Percentiles rank a stretch among this genome's conserved stretches.
Conservation (phyloP, 2,329 filamentous ascomycete species). For the Talaromyces sp. region DNA sequence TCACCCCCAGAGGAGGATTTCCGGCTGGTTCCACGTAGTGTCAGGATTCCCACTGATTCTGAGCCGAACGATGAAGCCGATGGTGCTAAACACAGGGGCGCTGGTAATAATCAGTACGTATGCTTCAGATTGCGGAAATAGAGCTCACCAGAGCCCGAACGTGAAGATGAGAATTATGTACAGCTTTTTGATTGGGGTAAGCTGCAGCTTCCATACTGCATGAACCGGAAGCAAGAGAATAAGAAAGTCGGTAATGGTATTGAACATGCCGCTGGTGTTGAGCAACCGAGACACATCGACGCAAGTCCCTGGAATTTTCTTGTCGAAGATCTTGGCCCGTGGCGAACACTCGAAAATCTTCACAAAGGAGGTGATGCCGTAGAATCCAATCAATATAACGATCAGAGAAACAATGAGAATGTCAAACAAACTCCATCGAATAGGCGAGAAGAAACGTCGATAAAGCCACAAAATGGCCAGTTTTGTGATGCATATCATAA, state of each 20-base stretch:
- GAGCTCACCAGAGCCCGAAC: conserved; percentile 1
- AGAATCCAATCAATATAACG: conserved; percentile 11
- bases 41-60: background rate
- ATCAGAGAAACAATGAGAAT: conserved; percentile 12
- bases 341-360: conserved; percentile 14
- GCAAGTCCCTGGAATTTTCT: conserved; percentile 9
- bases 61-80: conserved; percentile 2
- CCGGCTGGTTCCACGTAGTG: conserved; percentile 2
- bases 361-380: conserved; percentile 8
- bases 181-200: conserved; percentile 3
- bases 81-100: conserved; percentile 1
- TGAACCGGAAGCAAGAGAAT: conserved; percentile 10
- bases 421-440: conserved; percentile 6
- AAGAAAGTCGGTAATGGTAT: conserved; percentile 11
- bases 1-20: conserved; percentile 5
- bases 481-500: conserved; percentile 16
- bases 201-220: conserved; percentile 10
- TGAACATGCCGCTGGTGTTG: conserved; percentile 8
- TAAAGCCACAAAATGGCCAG: conserved; percentile 15
- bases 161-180: background rate
- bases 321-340: conserved; percentile 9
- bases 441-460: conserved; percentile 13
- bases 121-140: background rate
- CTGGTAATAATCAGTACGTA: background rate
- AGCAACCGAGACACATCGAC: conserved; percentile 9